Percentiles rank a stretch among this genome's conserved stretches.
These are phyloP conservation scores for Thalassiosira profunda DNA, from an alignment of 108 stramenopile species.

Conservation along the genomic window DNA sequence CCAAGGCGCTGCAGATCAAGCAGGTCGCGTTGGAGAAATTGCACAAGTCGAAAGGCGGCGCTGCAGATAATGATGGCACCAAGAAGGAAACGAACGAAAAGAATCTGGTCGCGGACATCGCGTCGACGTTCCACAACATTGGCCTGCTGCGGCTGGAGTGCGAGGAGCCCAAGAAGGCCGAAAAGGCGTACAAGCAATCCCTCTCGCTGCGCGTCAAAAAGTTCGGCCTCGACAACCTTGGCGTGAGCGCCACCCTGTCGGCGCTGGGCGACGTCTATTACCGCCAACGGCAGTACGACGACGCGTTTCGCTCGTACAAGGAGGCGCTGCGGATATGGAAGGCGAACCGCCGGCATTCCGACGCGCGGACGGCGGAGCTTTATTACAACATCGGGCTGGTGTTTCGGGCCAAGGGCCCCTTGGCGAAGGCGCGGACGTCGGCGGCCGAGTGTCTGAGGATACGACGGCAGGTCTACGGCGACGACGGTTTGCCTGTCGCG, in stretches of 20 bases:
- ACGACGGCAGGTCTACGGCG: conserved; percentile 24
- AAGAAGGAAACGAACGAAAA: conserved; percentile 54
- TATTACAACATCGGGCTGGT: conserved; percentile 51
- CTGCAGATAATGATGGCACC: too few species aligned
- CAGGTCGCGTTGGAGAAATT: conserved; percentile 37
- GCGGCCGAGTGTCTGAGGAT: conserved; percentile 44
- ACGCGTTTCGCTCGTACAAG: conserved; percentile 56
- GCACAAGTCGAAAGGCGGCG: conserved; percentile 9
- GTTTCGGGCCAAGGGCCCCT: conserved; percentile 51
- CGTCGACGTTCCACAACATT: conserved; percentile 53
- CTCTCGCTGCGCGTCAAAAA: conserved; percentile 53
- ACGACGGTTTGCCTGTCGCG: conserved; percentile 28
- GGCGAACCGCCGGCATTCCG: conserved; percentile 23
- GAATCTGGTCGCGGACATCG: conserved; percentile 67
- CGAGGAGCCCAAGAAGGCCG: conserved; percentile 41
- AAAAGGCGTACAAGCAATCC: conserved; percentile 55
- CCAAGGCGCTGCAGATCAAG: conserved; percentile 47
- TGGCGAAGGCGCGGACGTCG: conserved; percentile 37
- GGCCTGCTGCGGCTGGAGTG: conserved; percentile 40
- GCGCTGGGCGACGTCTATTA: conserved; percentile 51
- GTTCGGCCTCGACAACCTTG: conserved; percentile 43
- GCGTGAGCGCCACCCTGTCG: conserved; percentile 48
- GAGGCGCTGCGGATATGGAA: conserved; percentile 56
- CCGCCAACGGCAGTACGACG: conserved; percentile 42
- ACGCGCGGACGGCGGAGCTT: conserved; percentile 36